Evolutionary conservation across 768 basidiomycete genomes (phyloP), one percentile per base, ranked within the genome.

Genomic region (Baorangia bicolor): DNA sequence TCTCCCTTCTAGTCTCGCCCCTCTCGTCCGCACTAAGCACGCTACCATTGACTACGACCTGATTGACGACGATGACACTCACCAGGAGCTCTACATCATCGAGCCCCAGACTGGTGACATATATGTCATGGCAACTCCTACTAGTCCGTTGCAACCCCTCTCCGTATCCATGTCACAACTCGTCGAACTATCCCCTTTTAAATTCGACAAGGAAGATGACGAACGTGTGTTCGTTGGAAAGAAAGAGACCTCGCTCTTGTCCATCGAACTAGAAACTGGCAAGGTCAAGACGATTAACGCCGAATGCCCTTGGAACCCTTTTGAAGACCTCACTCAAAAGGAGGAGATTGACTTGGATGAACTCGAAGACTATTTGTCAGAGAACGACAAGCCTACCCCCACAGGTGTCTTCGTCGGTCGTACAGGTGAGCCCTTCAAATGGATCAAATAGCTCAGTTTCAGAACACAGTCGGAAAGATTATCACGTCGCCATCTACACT

Each of bases 71-170:
- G 79, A 81, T 45, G 68, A 74, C 51, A 66, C 71, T 1, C 70
- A 75, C 27, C 82, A 84, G 63, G 92, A 93, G 69, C 82, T 88
- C 41, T 98, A 96, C 73, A 87, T 98, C 57, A 90, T 98, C 49
- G 96, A 98, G 66, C 96, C 96, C 0, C 90, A 94, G 76, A 88
- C 90, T 5, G 96, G 96, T 8, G 89, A 93, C 65, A 91, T 98
- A 61, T 98, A 90, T 70, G 85, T 97, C 56, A 86, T 92, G 75
- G 74, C 85, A 7, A 81, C 83, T 0, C 85, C 86, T 1, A 78
- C 78, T 14, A 81, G 80, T 47, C 83, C 88, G 2, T 79, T 98
- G 39, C 87, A 94, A 64, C 91, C 89, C 45, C 88, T 99, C 58
- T 93, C 94, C 1, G 83, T 97, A 59, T 86, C 94, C 47, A 92